These are phyloP conservation scores for Sideroxylon spinosum DNA, from an alignment of 179 eudicot species.

Conservation along the genomic window DNA sequence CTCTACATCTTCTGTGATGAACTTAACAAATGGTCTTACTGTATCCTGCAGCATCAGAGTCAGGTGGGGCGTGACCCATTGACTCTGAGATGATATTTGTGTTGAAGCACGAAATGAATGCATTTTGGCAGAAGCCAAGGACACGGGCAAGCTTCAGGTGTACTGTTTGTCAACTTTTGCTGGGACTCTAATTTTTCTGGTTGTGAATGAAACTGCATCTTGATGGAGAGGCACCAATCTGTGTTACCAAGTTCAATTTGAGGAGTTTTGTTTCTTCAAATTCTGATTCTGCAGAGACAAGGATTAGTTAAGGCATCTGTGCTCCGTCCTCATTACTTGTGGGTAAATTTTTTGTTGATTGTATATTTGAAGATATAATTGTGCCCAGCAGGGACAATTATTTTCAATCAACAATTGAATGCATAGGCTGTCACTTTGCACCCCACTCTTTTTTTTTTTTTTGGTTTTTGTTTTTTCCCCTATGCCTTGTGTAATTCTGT, in stretches of 20 bases:
- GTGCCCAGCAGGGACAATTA: not conserved
- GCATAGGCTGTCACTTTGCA: not conserved
- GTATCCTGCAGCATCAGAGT: slow-evolving; percentile 6
- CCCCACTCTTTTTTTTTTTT: no score
- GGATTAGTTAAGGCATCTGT: not conserved
- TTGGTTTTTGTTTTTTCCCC: no score
- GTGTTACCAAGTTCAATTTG: not conserved
- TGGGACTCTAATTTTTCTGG: not conserved
- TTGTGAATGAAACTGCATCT: not conserved
- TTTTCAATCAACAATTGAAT: not conserved
- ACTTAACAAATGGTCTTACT: not conserved
- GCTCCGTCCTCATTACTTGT: not conserved
- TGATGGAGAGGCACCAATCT: not conserved
- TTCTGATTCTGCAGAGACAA: not conserved
- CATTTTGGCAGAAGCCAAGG: not conserved
- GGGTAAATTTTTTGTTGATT: not conserved
- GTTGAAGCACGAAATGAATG: not conserved
- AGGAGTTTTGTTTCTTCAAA: slow-evolving; percentile 11
- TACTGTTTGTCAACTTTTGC: not conserved
- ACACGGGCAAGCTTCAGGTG: not conserved
- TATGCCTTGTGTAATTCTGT: not conserved
- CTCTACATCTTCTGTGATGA: not conserved
- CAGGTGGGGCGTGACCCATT: not conserved
- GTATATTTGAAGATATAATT: not conserved
- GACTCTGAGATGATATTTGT: slow-evolving; percentile 3